phyloP scores from a whole-genome alignment of 2,329 filamentous ascomycete species.

The Grosmannia clavigera region DNA sequence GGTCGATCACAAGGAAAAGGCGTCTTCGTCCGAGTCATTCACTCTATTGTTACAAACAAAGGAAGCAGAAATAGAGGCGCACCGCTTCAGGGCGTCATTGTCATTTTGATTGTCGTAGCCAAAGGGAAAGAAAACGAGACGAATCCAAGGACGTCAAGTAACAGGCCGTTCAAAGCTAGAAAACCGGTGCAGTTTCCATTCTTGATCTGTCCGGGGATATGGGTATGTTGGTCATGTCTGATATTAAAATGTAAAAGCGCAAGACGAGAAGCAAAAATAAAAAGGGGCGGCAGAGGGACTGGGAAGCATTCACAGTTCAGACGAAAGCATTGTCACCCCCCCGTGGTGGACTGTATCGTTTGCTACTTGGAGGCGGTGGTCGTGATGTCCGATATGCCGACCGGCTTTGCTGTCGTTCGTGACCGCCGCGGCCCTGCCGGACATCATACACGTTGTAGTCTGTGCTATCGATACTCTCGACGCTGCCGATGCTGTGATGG shows the following conservation, averaged over 20 bases:
- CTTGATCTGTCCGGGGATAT: background rate
- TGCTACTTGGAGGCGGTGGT: conserved; percentile 4
- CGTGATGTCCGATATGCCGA: background rate
- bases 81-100: background rate
- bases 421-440: background rate
- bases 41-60: background rate
- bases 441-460: background rate
- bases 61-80: background rate
- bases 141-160: background rate
- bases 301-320: conserved; percentile 4
- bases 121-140: background rate
- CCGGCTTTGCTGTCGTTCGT: background rate
- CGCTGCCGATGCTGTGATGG: background rate
- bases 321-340: conserved; percentile 16
- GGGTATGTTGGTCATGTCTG: background rate
- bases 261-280: conserved; percentile 1
- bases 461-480: background rate
- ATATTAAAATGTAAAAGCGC: background rate
- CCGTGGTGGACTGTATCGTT: conserved; percentile 10
- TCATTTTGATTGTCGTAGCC: background rate
- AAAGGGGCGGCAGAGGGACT: background rate
- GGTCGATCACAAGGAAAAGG: background rate
- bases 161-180: background rate
- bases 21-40: background rate
- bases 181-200: background rate